Percentiles rank a stretch among this genome's conserved stretches.
These are phyloP conservation scores for Rubus idaeus DNA, from an alignment of 306 rosid genomes.

Conservation along the genomic window DNA sequence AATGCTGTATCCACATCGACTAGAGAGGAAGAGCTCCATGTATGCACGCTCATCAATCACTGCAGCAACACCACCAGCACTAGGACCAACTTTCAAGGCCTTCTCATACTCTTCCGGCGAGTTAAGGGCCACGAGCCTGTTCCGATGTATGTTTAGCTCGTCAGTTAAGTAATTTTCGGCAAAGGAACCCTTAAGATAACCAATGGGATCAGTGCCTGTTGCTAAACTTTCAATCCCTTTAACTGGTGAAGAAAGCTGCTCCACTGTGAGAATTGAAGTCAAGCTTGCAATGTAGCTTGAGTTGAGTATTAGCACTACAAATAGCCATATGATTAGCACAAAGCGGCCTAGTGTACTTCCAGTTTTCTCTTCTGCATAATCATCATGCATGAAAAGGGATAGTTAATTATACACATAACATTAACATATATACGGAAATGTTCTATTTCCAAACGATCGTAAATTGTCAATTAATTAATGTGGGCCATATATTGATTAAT, in stretches of 20 bases:
- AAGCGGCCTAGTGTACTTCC: constrained; percentile 29
- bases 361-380: constrained; percentile 26
- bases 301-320: constrained; percentile 30
- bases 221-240: constrained; percentile 65
- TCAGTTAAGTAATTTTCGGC: constrained; percentile 41
- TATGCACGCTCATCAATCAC: constrained; percentile 66
- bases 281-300: constrained; percentile 37
- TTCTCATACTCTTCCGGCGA: constrained; percentile 48
- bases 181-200: constrained; percentile 51
- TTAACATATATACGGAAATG: no score
- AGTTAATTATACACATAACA: neutral
- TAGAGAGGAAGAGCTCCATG: constrained; percentile 65
- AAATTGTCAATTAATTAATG: no score
- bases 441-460: no score
- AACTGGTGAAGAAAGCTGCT: constrained; percentile 60
- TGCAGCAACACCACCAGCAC: constrained; percentile 63
- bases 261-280: constrained; percentile 50
- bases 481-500: neutral
- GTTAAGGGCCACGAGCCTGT: constrained; percentile 58
- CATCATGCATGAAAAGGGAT: neutral
- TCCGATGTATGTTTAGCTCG: constrained; percentile 46
- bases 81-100: constrained; percentile 56
- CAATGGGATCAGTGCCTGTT: constrained; percentile 51
- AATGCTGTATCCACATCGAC: constrained; percentile 50
- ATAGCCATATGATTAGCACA: constrained; percentile 35